Conservation (phyloP, 768 basidiomycete species). For the Asterophora lycoperdoides region DNA sequence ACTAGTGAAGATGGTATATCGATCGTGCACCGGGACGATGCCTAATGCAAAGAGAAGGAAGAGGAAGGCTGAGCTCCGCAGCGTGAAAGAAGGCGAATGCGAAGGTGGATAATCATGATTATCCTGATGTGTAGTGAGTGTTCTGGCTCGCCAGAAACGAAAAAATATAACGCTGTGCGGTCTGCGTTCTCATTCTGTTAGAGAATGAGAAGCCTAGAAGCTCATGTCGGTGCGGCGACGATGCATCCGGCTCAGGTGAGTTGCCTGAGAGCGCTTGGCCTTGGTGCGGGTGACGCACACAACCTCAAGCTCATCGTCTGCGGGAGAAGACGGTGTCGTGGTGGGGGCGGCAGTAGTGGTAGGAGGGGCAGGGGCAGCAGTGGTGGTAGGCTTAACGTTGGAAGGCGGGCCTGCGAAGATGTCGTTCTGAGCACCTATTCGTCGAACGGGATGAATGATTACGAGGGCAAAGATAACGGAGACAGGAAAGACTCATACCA, state of each 20-base stretch:
- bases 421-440: slow-evolving; percentile 40
- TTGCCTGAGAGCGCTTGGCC: no score
- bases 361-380: not conserved
- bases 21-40: no score
- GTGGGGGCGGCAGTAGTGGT: no score
- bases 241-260: no score
- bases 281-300: no score
- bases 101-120: slow-evolving; percentile 7
- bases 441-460: not conserved
- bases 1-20: no score
- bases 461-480: not conserved
- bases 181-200: no score
- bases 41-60: no score
- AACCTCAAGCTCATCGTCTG: no score
- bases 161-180: no score
- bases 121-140: no score
- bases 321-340: no score
- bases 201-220: not conserved
- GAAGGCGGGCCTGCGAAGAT: slow-evolving; percentile 29
- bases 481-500: slow-evolving; percentile 29
- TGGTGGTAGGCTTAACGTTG: not conserved
- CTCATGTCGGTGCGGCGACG: not conserved
- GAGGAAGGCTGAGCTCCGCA: slow-evolving; percentile 6
- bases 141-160: slow-evolving; percentile 3
- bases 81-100: slow-evolving; percentile 2